Evolutionary conservation across 2,329 filamentous ascomycete species (phyloP), one percentile per base, ranked within the genome.

Genomic region (Penicillium sp.): DNA sequence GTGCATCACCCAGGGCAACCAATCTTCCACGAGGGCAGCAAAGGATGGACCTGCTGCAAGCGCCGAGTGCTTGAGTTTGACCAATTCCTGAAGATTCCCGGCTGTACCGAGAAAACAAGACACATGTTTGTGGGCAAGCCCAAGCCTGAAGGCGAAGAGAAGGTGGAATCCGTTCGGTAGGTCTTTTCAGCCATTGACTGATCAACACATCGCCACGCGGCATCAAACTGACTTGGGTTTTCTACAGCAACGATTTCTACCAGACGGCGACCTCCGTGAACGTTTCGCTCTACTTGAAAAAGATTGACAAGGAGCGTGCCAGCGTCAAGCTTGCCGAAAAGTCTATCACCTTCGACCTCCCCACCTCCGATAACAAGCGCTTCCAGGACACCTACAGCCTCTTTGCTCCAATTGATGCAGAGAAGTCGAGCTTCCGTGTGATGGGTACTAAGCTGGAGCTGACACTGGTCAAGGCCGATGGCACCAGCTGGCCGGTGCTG

Each of bases 31-130:
- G 95, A 99, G 79, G 95, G 95, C 35, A 96, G 91, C 78, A 99
- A 99, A 80, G 95, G 95, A 1, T 99, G 95, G 83, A 92, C 87
- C 58, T 99, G 95, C 81, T 99, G 95, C 79, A 98, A 98, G 84
- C 83, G 91, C 68, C 85, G 92, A 37, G 95, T 99, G 56, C 79
- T 99, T 57, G 95, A 99, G 72, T 99, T 99, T 75, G 93, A 99
- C 74, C 89, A 98, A 76, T 99, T 99, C 77, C 87, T 99, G 87
- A 95, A 90, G 76, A 93, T 99, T 58, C 87, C 90, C 67, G 95
- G 95, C 1, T 99, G 95, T 78, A 87, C 87, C 73, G 92, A 89
- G 44, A 95, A 93, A 76, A 80, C 82, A 44, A 82, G 84, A 58
- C 95, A 99, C 79, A 76, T 96, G 64, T 99, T 97, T 69, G 83